Evolutionary conservation across 2,329 filamentous ascomycete species (phyloP).

Genomic region (Zasmidium angulare): DNA sequence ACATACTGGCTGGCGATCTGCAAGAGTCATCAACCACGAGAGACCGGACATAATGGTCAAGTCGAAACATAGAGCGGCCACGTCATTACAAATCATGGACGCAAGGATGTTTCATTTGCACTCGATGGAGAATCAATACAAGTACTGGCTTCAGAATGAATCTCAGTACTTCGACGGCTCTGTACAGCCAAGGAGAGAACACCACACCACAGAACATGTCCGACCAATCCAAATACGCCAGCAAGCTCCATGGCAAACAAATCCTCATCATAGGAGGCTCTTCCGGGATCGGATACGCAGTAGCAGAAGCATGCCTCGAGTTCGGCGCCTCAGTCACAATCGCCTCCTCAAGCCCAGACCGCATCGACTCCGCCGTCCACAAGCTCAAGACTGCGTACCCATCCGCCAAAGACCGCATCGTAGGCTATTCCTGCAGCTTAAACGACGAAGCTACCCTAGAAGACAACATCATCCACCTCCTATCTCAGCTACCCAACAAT

Average conservation of each 20-base stretch:
- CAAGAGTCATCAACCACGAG: no score
- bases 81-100: neutral
- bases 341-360: conserved; percentile 44
- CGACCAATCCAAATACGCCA: conserved; percentile 36
- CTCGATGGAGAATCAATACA: no score
- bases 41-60: neutral
- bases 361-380: conserved; percentile 47
- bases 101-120: no score
- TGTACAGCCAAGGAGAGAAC: no score
- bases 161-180: no score
- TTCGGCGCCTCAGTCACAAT: neutral
- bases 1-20: no score
- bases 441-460: conserved; percentile 45
- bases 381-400: conserved; percentile 44
- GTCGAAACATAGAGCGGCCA: neutral
- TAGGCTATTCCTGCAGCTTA: conserved; percentile 48
- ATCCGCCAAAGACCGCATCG: conserved; percentile 32
- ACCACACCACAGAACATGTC: conserved; percentile 23
- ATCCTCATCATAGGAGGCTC: conserved; percentile 62
- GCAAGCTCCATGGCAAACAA: conserved; percentile 29
- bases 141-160: no score
- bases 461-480: conserved; percentile 45
- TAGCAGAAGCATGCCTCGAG: neutral
- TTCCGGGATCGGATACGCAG: conserved; percentile 8
- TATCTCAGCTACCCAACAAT: conserved; percentile 21